Conservation (phyloP, 148 eudicot genomes). For the Oxyria digyna region DNA sequence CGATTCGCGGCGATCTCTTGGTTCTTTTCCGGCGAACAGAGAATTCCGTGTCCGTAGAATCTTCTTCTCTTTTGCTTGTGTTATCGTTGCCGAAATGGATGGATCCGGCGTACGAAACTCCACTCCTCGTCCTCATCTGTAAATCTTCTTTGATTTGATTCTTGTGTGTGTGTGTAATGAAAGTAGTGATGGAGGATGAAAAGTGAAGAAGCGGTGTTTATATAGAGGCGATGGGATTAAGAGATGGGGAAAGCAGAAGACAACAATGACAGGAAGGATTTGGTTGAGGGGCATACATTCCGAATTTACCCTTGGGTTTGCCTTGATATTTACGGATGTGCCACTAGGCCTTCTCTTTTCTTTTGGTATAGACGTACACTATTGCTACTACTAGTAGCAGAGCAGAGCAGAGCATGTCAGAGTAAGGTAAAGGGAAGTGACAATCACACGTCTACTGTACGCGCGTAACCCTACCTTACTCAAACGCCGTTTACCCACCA, state of each 20-base stretch:
- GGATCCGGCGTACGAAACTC: conserved; percentile 11
- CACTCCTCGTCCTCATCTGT: conserved; percentile 13
- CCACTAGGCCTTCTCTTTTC: background rate
- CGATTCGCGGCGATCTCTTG: conserved; percentile 13
- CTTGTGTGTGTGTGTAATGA: too few relatives aligned
- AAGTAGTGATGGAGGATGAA: background rate
- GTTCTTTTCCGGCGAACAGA: conserved; percentile 19
- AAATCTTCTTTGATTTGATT: background rate
- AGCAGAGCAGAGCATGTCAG: too few relatives aligned
- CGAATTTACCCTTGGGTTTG: background rate
- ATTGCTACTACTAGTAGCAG: background rate
- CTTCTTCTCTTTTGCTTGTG: conserved; percentile 5
- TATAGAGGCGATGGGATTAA: background rate
- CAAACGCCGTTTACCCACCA: background rate
- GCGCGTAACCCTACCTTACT: background rate
- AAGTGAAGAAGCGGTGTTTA: background rate
- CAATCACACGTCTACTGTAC: background rate
- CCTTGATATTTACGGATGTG: background rate
- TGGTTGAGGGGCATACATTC: background rate
- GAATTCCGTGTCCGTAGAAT: conserved; percentile 1
- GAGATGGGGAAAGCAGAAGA: background rate
- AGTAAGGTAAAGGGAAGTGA: background rate
- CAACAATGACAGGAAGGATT: background rate
- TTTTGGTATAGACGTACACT: background rate
- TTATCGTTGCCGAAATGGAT: conserved; percentile 13